phyloP scores from a whole-genome alignment of 2,329 filamentous ascomycete species.

The Penicillium hordei region DNA sequence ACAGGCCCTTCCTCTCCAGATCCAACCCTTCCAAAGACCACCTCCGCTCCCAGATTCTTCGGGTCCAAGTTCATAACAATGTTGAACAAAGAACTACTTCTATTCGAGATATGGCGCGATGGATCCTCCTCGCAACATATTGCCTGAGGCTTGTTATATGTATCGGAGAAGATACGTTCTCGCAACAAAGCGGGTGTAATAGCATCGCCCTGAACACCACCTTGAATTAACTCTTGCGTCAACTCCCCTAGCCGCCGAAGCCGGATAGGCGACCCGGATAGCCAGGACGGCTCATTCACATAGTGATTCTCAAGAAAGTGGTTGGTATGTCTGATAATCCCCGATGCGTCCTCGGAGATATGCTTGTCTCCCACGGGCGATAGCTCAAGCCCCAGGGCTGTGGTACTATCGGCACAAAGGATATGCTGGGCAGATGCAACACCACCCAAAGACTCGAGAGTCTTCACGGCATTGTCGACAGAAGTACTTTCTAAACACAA shows the following conservation, averaged over 20 bases:
- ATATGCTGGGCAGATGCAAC: conserved; percentile 59
- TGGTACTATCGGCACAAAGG: conserved; percentile 50
- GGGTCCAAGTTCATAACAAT: conserved; percentile 38
- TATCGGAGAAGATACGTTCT: conserved; percentile 38
- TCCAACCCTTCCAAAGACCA: conserved; percentile 35
- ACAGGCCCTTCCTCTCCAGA: conserved; percentile 30
- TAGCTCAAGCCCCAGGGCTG: conserved; percentile 30
- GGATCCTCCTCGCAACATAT: conserved; percentile 39
- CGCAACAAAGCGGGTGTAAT: conserved; percentile 29
- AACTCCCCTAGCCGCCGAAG: conserved; percentile 30
- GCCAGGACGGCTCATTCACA: conserved; percentile 36
- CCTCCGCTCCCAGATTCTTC: conserved; percentile 29
- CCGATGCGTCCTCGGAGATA: conserved; percentile 37
- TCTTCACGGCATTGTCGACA: conserved; percentile 48
- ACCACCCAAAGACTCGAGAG: conserved; percentile 48
- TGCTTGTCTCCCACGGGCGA: conserved; percentile 32
- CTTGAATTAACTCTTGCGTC: conserved; percentile 23
- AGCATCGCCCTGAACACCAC: conserved; percentile 22
- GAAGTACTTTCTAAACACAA: conserved; percentile 54
- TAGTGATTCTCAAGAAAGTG: conserved; percentile 42
- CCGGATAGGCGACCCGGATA: conserved; percentile 36
- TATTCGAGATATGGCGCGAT: conserved; percentile 25
- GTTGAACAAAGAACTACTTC: conserved; percentile 38
- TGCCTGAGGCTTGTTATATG: conserved; percentile 36
- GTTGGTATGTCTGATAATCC: conserved; percentile 47